Base-by-base conservation (phyloP, 805 yeast genomes). In the Saccharomycodes ludwigii region DNA sequence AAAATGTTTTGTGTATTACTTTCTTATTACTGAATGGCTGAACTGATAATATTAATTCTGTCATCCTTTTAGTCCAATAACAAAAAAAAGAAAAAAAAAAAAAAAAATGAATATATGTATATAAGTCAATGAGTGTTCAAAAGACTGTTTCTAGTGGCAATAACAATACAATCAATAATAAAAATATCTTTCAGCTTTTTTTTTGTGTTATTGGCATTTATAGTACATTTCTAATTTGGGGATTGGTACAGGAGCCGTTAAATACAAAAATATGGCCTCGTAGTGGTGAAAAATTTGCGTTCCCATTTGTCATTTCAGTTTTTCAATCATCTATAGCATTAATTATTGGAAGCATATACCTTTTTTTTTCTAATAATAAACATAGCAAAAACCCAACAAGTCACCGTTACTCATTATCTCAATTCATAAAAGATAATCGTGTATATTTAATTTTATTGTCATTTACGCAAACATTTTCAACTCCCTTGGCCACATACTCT, bases 201-300 rank as follows among this genome's bases (percentile, higher is more conserved):
- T 31, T 52, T n/a, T 57, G 61, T 28, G 52, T 58, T 1, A 35
- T 34, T 2, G 96, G 96, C 0, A 81, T 91, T 22, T 91, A 91
- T 48, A 73, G 71, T 2, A 78, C 95, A 30, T 91, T 91, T 46
- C 58, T 91, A 18, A 67, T 88, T 2, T 91, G 98, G 98, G 85
- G 94, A 0, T 68, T 83, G 22, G 68, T 91, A 9, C 97, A 91
- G 49, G 98, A 91, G 53, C 74, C 88, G 29, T 72, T 91, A 40
- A 68, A 85, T 10, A 73, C 85, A 2, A 76, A 75, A 28, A 70
- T 80, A 9, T 84, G 85, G 55, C 83, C 81, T 2, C 44, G 58
- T 6, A 67, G 68, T 19, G 47, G 54, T 11, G 65, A 61, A 18
- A 63, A 60, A 32, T 86, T 84, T 59, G 68, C 74, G 37, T 76